Evolutionary conservation across 1,284 basidiomycete species (phyloP).

Genomic region (Pisolithus thermaeus): DNA sequence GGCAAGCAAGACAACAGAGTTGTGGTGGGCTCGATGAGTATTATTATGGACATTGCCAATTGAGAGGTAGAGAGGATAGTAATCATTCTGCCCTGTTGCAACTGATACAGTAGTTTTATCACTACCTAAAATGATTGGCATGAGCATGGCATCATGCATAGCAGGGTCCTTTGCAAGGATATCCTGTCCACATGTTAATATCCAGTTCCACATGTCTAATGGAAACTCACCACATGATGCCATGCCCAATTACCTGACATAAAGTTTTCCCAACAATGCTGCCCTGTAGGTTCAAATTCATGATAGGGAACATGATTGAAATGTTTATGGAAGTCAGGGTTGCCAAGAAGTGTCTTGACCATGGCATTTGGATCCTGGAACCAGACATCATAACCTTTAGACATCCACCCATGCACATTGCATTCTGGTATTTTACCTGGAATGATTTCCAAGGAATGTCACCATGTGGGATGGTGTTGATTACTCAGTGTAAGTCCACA

Average conservation of each 20-base stretch:
- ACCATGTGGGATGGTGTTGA: too few species aligned
- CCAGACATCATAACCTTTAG: slow-evolving; percentile 9
- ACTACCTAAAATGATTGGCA: slow-evolving; percentile 11
- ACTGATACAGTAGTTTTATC: slow-evolving; percentile 11
- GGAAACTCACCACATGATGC: slow-evolving; percentile 3
- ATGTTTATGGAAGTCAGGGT: slow-evolving; percentile 11
- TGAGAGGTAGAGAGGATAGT: slow-evolving; percentile 13
- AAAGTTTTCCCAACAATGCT: neutral
- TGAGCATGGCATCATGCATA: slow-evolving; percentile 2
- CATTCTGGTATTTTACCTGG: too few species aligned
- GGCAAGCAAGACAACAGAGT: slow-evolving; percentile 2
- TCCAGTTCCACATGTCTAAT: neutral
- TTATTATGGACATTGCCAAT: slow-evolving; percentile 13
- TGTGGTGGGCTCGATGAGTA: neutral
- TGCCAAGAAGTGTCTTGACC: slow-evolving; percentile 6
- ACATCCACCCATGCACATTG: slow-evolving; percentile 10
- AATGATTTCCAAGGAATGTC: neutral
- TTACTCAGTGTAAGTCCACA: too few species aligned
- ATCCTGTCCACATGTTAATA: slow-evolving; percentile 4
- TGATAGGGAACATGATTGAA: slow-evolving; percentile 14
- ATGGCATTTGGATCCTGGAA: slow-evolving; percentile 4
- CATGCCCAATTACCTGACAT: too few species aligned
- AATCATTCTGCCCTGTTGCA: slow-evolving; percentile 5
- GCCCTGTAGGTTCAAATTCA: slow-evolving; percentile 10
- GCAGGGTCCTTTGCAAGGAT: neutral